phyloP scores from a whole-genome alignment of 2,329 filamentous ascomycete species.

The Colletotrichum eleusines region DNA sequence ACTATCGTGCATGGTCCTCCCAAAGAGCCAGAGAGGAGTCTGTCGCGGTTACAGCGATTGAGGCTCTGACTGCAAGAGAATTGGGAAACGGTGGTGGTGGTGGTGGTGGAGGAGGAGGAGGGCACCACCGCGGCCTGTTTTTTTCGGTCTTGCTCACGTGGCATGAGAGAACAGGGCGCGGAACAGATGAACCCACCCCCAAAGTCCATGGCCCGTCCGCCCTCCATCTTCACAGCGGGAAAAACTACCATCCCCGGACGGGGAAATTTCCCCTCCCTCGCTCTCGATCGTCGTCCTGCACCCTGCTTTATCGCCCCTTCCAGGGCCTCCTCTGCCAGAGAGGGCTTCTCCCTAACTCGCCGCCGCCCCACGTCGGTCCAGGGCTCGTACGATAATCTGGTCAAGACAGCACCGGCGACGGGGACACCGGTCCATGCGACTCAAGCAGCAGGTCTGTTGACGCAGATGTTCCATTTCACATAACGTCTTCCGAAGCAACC shows the following conservation, averaged over 20 bases:
- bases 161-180: background rate
- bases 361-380: background rate
- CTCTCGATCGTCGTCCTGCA: background rate
- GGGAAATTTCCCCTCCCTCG: background rate
- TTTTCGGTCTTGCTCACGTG: conserved; percentile 7
- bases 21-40: conserved; percentile 2
- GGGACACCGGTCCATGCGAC: background rate
- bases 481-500: too few species aligned
- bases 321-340: background rate
- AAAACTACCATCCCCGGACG: background rate
- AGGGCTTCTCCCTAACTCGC: too few species aligned
- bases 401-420: too few species aligned
- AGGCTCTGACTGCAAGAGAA: conserved; percentile 3
- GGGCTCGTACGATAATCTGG: background rate
- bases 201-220: conserved; percentile 26
- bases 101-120: background rate
- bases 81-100: background rate
- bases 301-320: background rate
- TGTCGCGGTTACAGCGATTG: background rate
- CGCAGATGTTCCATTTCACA: background rate
- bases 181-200: conserved; percentile 39
- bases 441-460: background rate
- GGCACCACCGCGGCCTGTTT: conserved; percentile 20
- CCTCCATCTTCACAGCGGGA: background rate
- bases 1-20: background rate